These are phyloP conservation scores for Cyamopsis tetragonoloba DNA, from an alignment of 306 rosid species.

Conservation along the genomic window DNA sequence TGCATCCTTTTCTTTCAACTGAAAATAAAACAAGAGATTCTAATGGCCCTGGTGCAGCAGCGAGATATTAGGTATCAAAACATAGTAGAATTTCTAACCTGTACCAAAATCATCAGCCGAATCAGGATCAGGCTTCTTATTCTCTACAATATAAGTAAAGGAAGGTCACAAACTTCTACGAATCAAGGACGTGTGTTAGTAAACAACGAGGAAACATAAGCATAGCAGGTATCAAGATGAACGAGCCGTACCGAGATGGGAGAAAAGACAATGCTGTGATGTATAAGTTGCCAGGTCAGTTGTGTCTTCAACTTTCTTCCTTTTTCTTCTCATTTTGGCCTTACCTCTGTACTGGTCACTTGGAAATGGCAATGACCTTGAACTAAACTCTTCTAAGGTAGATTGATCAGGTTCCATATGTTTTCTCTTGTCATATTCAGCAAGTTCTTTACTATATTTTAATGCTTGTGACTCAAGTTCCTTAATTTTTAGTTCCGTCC, in stretches of 20 bases:
- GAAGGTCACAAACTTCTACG: constrained; percentile 21
- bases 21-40: constrained; percentile 7
- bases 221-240: constrained; percentile 27
- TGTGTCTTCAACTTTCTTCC: constrained; percentile 73
- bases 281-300: constrained; percentile 62
- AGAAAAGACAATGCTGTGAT: constrained; percentile 67
- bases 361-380: constrained; percentile 67
- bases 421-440: constrained; percentile 48
- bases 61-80: not conserved
- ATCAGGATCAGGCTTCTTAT: constrained; percentile 61
- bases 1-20: not conserved
- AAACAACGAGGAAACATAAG: constrained; percentile 18
- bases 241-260: constrained; percentile 64
- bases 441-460: constrained; percentile 61
- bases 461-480: constrained; percentile 57
- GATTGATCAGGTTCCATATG: constrained; percentile 34
- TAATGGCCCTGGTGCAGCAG: constrained; percentile 10
- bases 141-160: constrained; percentile 50
- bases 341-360: constrained; percentile 32
- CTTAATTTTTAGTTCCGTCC: constrained; percentile 80
- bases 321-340: constrained; percentile 60
- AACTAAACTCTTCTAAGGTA: constrained; percentile 46
- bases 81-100: constrained; percentile 48
- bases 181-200: not conserved
- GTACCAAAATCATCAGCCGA: constrained; percentile 51